A percentile compares a stretch with the other conserved stretches of the same genome.
These are phyloP conservation scores for Alloteropsis semialata DNA, from an alignment of 176 grass and related monocot genomes.

Conservation along the genomic window DNA sequence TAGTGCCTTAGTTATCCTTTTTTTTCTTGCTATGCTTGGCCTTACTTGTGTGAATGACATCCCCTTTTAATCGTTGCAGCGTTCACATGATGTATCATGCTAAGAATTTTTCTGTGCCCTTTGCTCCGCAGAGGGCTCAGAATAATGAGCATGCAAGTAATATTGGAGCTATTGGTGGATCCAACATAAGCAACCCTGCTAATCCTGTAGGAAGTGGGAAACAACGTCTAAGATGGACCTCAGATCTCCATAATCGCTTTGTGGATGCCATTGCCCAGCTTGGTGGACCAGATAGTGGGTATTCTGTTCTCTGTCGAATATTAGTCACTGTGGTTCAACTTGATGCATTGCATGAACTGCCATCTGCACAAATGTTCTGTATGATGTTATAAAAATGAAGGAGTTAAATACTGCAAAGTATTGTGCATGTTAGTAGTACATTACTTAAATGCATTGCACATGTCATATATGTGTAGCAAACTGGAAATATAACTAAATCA, in stretches of 20 bases:
- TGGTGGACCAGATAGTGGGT: slow-evolving; percentile 98
- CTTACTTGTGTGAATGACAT: background rate
- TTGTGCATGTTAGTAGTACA: background rate
- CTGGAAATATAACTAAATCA: background rate
- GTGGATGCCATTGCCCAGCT: slow-evolving; percentile 95
- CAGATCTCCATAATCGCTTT: slow-evolving; percentile 96
- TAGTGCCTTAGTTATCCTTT: background rate
- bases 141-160: slow-evolving; percentile 53
- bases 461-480: background rate
- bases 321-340: slow-evolving; percentile 15
- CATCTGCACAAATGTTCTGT: background rate
- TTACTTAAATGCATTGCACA: background rate
- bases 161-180: slow-evolving; percentile 57
- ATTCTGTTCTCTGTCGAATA: slow-evolving; percentile 67
- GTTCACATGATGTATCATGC: slow-evolving; percentile 70
- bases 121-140: slow-evolving; percentile 69
- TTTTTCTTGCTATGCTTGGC: background rate
- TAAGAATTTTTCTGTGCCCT: slow-evolving; percentile 71
- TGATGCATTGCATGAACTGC: background rate
- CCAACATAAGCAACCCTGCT: slow-evolving; percentile 52
- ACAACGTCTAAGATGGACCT: slow-evolving; percentile 85
- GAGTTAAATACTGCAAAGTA: background rate
- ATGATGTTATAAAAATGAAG: background rate
- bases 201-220: slow-evolving; percentile 70
- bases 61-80: slow-evolving; percentile 51